These are phyloP conservation scores for Thelonectria rubi DNA, from an alignment of 2,329 filamentous ascomycete species.

Conservation along the genomic window DNA sequence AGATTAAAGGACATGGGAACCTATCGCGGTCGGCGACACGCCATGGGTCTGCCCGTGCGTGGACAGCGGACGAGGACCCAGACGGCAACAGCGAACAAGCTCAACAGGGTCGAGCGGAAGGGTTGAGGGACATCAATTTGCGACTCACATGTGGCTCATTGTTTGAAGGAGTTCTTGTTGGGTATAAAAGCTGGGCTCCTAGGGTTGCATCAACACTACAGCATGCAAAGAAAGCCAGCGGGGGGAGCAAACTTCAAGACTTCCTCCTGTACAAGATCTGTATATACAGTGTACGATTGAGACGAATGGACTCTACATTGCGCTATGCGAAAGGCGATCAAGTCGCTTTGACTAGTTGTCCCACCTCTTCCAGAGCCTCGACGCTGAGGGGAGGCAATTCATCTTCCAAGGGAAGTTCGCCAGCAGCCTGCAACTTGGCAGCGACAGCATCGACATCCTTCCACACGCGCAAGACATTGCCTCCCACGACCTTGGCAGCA, in stretches of 20 bases:
- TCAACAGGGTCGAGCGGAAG: constrained; percentile 64
- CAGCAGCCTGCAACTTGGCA: constrained; percentile 67
- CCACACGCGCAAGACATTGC: constrained; percentile 88
- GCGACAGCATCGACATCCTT: constrained; percentile 78
- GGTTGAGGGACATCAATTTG: constrained; percentile 31
- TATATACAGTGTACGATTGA: constrained; percentile 45
- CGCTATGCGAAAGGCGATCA: constrained; percentile 10
- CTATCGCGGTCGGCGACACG: constrained; percentile 89
- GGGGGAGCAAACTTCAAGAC: constrained; percentile 13
- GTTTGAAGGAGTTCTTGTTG: background rate
- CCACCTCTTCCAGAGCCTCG: constrained; percentile 16
- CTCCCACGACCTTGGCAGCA: constrained; percentile 77
- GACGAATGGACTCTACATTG: constrained; percentile 29
- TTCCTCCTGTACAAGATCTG: constrained; percentile 44
- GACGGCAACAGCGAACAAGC: constrained; percentile 66
- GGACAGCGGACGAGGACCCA: constrained; percentile 89
- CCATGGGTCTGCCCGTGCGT: constrained; percentile 89
- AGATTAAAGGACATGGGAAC: constrained; percentile 89
- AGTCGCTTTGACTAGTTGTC: constrained; percentile 11
- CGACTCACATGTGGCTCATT: background rate
- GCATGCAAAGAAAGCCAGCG: constrained; percentile 12
- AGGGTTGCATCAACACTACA: constrained; percentile 2
- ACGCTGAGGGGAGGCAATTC: constrained; percentile 44
- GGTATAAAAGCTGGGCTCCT: background rate
- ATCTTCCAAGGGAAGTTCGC: constrained; percentile 64